Evolutionary conservation across 768 basidiomycete genomes (phyloP).

Genomic region (Naganishia kalamii): DNA sequence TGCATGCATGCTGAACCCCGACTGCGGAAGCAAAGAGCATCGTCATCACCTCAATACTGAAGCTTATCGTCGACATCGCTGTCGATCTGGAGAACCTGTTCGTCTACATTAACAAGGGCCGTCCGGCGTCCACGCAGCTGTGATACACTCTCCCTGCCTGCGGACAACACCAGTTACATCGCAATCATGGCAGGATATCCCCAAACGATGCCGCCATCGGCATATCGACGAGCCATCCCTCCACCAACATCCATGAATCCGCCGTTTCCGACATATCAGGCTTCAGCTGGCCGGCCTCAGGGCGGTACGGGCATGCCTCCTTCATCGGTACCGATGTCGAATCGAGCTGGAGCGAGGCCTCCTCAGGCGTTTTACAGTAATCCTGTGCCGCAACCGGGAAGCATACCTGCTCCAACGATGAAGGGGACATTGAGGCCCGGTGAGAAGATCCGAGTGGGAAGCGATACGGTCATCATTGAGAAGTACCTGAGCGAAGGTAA

Average conservation of each 20-base stretch:
- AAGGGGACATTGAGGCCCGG: conserved; percentile 55
- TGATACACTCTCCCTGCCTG: too few species aligned
- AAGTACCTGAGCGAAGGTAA: conserved; percentile 90
- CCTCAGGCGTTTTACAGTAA: neutral
- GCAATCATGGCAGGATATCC: conserved; percentile 4
- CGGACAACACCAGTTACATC: too few species aligned
- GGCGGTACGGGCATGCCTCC: neutral
- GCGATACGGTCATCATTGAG: conserved; percentile 83
- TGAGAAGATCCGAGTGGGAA: conserved; percentile 73
- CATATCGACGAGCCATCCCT: neutral
- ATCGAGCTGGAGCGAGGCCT: neutral
- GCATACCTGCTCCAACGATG: neutral
- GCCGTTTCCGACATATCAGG: neutral
- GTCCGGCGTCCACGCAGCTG: too few species aligned
- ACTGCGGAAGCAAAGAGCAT: neutral
- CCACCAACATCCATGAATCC: neutral
- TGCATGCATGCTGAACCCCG: too few species aligned
- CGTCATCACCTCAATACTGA: neutral
- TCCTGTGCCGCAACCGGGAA: neutral
- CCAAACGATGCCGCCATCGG: conserved; percentile 1
- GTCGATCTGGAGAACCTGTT: too few species aligned
- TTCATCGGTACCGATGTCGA: neutral
- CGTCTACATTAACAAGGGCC: too few species aligned
- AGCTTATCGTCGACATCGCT: too few species aligned
- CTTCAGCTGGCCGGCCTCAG: neutral